Percentiles rank a stretch among this genome's conserved stretches.
phyloP scores from a whole-genome alignment of 2,329 filamentous ascomycete genomes.

The Hawksworthiomyces lignivorus region DNA sequence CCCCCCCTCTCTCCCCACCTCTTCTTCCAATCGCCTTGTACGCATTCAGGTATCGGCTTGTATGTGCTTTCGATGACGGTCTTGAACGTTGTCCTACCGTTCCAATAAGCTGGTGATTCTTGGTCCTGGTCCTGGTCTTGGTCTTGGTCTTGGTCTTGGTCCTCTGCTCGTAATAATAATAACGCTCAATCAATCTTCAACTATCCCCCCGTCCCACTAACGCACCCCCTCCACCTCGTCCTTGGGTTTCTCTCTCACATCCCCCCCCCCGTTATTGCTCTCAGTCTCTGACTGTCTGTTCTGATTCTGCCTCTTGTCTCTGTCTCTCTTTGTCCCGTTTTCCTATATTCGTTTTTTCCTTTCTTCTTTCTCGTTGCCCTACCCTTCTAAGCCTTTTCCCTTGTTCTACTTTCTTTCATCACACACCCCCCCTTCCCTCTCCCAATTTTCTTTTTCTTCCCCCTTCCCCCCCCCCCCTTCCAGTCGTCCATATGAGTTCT shows the following conservation, averaged over 20 bases:
- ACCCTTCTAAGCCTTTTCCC: not conserved
- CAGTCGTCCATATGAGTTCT: conserved; percentile 56
- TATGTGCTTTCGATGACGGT: no score
- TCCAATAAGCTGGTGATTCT: no score
- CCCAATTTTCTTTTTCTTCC: conserved; percentile 18
- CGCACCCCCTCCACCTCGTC: no score
- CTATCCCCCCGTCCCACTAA: no score
- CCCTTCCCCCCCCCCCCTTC: conserved; percentile 24
- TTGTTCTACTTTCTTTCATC: not conserved
- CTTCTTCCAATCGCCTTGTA: not conserved
- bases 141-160: no score
- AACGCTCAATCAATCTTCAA: no score
- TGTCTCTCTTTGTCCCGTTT: not conserved
- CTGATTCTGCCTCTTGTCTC: no score
- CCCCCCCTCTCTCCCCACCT: not conserved
- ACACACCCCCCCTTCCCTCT: not conserved
- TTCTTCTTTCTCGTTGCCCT: not conserved
- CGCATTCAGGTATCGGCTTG: no score
- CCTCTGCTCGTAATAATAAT: no score
- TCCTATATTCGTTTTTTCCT: not conserved
- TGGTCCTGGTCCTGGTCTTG: no score
- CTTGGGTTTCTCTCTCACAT: not conserved
- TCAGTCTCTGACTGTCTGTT: not conserved
- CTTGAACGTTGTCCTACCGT: no score
- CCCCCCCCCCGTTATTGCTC: not conserved